These are phyloP conservation scores for Podosphaera aphanis DNA, from an alignment of 2,329 filamentous ascomycete genomes.

Conservation along the genomic window DNA sequence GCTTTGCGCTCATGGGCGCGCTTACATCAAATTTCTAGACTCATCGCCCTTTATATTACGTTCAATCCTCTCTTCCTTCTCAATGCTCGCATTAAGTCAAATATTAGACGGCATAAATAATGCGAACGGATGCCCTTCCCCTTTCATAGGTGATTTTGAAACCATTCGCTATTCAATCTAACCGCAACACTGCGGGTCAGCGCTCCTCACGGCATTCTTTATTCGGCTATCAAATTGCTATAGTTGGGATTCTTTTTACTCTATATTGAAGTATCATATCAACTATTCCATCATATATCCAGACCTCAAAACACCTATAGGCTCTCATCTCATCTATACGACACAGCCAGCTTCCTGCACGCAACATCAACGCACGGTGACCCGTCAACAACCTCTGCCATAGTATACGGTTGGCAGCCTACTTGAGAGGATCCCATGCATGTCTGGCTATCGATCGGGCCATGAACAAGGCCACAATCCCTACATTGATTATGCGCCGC, in stretches of 20 bases:
- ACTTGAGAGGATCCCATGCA: constrained; percentile 55
- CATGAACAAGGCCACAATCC: constrained; percentile 25
- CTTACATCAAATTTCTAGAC: constrained; percentile 23
- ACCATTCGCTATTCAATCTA: constrained; percentile 6
- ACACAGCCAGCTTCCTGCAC: not conserved
- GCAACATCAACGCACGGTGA: not conserved
- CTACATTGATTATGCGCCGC: constrained; percentile 52
- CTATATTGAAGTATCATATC: not conserved
- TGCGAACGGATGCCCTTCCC: constrained; percentile 12
- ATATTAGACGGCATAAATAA: constrained; percentile 17
- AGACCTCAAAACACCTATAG: not conserved
- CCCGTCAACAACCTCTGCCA: not conserved
- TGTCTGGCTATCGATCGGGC: constrained; percentile 36
- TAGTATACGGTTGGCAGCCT: not conserved
- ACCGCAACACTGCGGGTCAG: constrained; percentile 10
- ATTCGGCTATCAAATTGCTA: not conserved
- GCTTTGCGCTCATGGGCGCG: constrained; percentile 17
- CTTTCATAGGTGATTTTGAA: constrained; percentile 3
- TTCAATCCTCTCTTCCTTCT: constrained; percentile 10
- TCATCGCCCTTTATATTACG: constrained; percentile 14
- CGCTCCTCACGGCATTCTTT: constrained; percentile 6
- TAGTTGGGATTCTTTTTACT: not conserved
- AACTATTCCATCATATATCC: not conserved
- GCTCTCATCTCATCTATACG: not conserved
- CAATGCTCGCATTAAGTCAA: constrained; percentile 12